A percentile compares a stretch with the other conserved stretches of the same genome.
Conservation (phyloP, 1,284 basidiomycete genomes). For the Moniliella sp. region DNA sequence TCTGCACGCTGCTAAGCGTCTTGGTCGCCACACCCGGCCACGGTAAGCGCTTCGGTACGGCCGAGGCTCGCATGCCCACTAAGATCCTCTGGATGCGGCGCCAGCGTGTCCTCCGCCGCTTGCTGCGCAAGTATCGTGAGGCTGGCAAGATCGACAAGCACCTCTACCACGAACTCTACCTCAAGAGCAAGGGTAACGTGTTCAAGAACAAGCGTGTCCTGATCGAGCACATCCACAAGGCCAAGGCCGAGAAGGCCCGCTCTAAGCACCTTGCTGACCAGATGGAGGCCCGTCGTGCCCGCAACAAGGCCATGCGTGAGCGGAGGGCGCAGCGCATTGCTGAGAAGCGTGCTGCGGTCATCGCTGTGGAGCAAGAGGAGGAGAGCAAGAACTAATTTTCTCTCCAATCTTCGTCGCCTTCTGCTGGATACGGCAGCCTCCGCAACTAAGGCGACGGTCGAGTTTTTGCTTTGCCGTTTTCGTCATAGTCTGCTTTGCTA, state of each 20-base stretch:
- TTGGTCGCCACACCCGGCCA: conserved; percentile 90
- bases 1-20: conserved; percentile 82
- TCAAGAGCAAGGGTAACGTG: conserved; percentile 99
- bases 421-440: too few species aligned
- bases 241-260: conserved; percentile 95
- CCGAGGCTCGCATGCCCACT: conserved; percentile 90
- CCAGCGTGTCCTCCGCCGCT: conserved; percentile 78
- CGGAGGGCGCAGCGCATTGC: conserved; percentile 69
- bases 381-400: conserved; percentile 35
- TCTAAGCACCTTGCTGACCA: conserved; percentile 94
- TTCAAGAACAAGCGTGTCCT: conserved; percentile 99
- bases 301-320: conserved; percentile 74
- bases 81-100: conserved; percentile 98
- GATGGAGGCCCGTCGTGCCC: conserved; percentile 83
- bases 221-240: conserved; percentile 63
- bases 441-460: too few species aligned
- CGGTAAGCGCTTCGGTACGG: conserved; percentile 94
- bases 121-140: conserved; percentile 94
- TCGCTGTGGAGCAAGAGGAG: conserved; percentile 52
- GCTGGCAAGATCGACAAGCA: conserved; percentile 99
- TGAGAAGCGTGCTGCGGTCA: conserved; percentile 81
- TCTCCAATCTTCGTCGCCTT: too few species aligned
- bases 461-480: too few species aligned
- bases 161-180: conserved; percentile 93
- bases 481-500: too few species aligned